These are phyloP conservation scores for Brasenia schreberi DNA, from an alignment of 164 flowering plant genomes.

Conservation along the genomic window DNA sequence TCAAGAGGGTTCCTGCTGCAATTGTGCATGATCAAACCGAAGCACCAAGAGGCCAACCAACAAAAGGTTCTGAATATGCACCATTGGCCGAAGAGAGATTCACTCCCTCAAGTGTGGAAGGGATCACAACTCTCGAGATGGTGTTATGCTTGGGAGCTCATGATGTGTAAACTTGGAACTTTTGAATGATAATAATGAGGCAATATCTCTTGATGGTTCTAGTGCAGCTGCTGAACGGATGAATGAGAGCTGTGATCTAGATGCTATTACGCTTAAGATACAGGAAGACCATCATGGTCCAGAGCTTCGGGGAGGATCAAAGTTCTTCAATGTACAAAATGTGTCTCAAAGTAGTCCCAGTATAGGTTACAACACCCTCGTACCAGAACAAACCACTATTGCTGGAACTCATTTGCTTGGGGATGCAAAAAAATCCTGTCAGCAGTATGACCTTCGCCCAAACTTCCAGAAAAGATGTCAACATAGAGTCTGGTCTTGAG, in stretches of 20 bases:
- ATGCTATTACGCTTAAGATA: neutral
- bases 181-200: too few relatives aligned
- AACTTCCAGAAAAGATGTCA: neutral
- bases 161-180: too few relatives aligned
- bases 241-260: constrained; percentile 3
- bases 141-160: too few relatives aligned
- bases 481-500: constrained; percentile 4
- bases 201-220: constrained; percentile 2
- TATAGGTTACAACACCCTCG: neutral
- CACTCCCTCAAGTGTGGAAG: too few relatives aligned
- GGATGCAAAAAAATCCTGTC: constrained; percentile 11
- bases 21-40: too few relatives aligned
- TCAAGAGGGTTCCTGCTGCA: too few relatives aligned
- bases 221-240: constrained; percentile 1
- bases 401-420: constrained; percentile 7
- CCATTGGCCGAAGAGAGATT: too few relatives aligned
- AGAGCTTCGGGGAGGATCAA: neutral
- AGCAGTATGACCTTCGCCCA: constrained; percentile 5
- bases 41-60: too few relatives aligned
- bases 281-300: neutral
- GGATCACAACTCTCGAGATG: too few relatives aligned
- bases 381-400: neutral
- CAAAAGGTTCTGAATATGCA: too few relatives aligned
- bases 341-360: neutral
- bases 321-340: neutral